Base-by-base conservation (phyloP, 208 protist genomes). In the Herpetomonas muscarum region DNA sequence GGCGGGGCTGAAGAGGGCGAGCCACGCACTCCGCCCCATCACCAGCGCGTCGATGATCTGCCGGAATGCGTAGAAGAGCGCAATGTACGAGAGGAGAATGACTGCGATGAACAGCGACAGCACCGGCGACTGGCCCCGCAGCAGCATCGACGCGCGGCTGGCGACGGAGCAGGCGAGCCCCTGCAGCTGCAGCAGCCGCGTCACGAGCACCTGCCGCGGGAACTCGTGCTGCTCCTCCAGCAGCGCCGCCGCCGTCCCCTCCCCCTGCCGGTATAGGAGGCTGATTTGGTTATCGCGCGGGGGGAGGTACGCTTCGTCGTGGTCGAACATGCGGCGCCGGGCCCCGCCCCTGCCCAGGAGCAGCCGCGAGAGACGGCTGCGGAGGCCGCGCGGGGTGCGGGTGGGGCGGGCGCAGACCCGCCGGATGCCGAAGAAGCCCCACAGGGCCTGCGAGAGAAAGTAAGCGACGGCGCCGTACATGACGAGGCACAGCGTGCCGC, bases 161-260 rank as follows among this genome's bases (percentile, higher is more conserved):
- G 64, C 48, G 21, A 89, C 0, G 29, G 76, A 68, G 1, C 65
- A 67, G 6, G 65, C 39, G 39, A 50, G 56, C 36, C 65, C 63
- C 41, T 89, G 81, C 6, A 65, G 47, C 42, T 76, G 70, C 41
- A 89, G 61, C 44, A 83, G 57, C 15, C 67, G 68, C 22, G 70
- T 79, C 26, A 74, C 47, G 29, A 83, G 53, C n/a, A 61, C 62
- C 37, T 89, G 74, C 25, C 57, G 30, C 2, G 46, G 64, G 52
- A 79, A 76, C 36, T 75, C 57, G n/a, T 67, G 68, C 31, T 61
- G 74, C 0, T 55, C 60, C 53, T 88, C 81, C 0, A 80, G 61
- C 67, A 74, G 30, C 13, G 52, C 53, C 19, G 56, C 61, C 10
- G 75, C 67, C 17, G 76, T 63, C 9, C 67, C 59, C 41, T 83